These are phyloP conservation scores for Albifimbria verrucaria DNA, from an alignment of 2,329 filamentous ascomycete species.

Conservation along the genomic window DNA sequence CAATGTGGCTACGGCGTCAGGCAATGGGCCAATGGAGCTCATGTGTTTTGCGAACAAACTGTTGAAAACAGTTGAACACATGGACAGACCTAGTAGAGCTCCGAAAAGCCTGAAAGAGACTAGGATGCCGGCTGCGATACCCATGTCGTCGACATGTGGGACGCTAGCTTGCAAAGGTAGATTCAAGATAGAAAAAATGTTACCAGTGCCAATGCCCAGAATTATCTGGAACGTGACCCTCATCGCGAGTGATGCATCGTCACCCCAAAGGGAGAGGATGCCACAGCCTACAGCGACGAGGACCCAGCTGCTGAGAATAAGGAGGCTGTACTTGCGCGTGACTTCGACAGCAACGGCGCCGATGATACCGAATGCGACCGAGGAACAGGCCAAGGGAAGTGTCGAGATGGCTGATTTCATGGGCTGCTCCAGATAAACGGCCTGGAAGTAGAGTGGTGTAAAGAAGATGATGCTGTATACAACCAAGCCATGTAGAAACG, in stretches of 20 bases:
- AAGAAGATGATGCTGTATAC: neutral
- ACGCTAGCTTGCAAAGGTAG: neutral
- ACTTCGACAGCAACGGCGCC: neutral
- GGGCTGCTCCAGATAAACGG: neutral
- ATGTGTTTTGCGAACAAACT: neutral
- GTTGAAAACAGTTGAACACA: neutral
- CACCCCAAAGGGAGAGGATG: neutral
- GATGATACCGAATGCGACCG: neutral
- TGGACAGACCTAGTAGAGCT: neutral
- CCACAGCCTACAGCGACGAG: neutral
- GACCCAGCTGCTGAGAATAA: neutral
- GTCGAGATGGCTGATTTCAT: neutral
- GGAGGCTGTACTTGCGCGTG: neutral
- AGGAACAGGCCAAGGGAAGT: neutral
- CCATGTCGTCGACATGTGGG: neutral
- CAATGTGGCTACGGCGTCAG: too few species aligned
- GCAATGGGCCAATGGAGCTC: too few species aligned
- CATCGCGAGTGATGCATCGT: neutral
- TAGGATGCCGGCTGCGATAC: neutral
- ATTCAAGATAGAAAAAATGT: neutral
- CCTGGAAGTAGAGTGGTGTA: neutral
- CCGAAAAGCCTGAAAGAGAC: neutral
- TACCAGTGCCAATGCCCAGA: neutral
- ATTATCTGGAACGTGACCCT: neutral
- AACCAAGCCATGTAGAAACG: neutral